Conservation (phyloP, 2,329 filamentous ascomycete genomes). For the Neonectria faginata region DNA sequence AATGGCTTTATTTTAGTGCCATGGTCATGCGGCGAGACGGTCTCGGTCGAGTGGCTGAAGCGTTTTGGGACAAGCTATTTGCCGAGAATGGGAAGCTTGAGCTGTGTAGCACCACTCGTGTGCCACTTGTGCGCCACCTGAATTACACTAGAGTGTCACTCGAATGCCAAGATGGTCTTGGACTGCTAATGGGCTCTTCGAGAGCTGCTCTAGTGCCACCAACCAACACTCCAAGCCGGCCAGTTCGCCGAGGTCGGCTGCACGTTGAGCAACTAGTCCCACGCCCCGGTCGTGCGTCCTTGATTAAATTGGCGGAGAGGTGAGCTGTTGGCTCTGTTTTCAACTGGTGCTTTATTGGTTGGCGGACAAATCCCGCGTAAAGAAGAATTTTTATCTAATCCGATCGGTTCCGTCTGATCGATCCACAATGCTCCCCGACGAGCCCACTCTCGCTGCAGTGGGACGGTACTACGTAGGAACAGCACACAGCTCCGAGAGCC, state of each 20-base stretch:
- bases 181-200: neutral
- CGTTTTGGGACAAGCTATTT: neutral
- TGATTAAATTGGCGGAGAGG: neutral
- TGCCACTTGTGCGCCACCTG: neutral
- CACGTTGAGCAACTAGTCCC: neutral
- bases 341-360: neutral
- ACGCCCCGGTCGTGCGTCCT: neutral
- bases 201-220: neutral
- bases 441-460: neutral
- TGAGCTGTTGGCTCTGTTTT: neutral
- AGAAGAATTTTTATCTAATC: neutral
- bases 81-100: neutral
- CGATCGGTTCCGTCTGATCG: neutral
- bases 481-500: neutral
- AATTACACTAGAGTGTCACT: neutral
- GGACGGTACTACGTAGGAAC: neutral
- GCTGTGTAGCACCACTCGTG: neutral
- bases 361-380: neutral
- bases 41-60: neutral
- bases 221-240: no score
- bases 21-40: neutral
- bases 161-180: neutral
- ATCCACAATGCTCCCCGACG: neutral
- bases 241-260: neutral
- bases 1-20: neutral